Base-by-base conservation (phyloP, 768 basidiomycete genomes). In the Trametes cingulata region DNA sequence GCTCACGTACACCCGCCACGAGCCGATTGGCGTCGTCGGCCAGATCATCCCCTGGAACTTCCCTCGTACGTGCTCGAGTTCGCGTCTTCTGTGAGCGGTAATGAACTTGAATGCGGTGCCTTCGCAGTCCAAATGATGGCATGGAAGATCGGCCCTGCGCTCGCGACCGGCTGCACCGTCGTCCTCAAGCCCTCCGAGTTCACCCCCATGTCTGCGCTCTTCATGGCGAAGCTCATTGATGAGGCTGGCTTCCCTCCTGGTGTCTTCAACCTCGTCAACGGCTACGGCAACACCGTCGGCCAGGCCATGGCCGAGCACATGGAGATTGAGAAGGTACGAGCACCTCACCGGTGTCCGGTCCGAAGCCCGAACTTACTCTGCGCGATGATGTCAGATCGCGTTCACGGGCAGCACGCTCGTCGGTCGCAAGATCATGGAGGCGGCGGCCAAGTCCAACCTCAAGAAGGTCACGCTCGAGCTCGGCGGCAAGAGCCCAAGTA, bases 41-140 rank as follows among this genome's bases (percentile, higher is more conserved):
- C 77, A 80, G 71, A 86, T 86, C 71, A 85, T 88, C 62, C 86
- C 87, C 4, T 88, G 86, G 86, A 85, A 85, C 74, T 83, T 83
- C 71, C 82, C 82, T 42, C 61, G 78, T 80, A 49, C 61, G 78
- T 71, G 14, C 5, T 24, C 13, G 8, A 37, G 10, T 33, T 33
- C 24, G 15, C 8, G 2, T 49, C 12, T 14, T 39, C 36, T 37
- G 17, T 29, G n/a, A 14, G n/a, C 20, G 19, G 5, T 54, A n/a
- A n/a, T n/a, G n/a, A n/a, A n/a, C 2, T 22, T 2, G 29, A 12
- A 19, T 39, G 25, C 24, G 22, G 20, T 12, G 9, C n/a, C 14
- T 20, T 17, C 25, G 25, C 61, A 75, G 74, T 84, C 56, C 71
- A 80, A 64, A 84, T 86, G 84, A 71, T 82, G 62, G 71, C 80